Conservation (phyloP, 2,329 filamentous ascomycete species). For the Seiridium cupressi region DNA sequence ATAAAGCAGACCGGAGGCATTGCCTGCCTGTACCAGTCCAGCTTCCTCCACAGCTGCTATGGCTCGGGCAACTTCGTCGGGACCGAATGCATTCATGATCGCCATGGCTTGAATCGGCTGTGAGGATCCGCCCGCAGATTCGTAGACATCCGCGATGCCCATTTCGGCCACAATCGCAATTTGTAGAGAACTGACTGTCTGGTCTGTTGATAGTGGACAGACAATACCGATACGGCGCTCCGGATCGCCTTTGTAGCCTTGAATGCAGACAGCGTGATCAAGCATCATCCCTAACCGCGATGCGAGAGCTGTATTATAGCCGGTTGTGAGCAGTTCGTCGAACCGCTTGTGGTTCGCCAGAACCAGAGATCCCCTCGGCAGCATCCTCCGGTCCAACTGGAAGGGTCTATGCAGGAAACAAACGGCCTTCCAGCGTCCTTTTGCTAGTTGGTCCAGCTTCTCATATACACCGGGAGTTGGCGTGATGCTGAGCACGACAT, state of each 20-base stretch:
- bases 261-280: constrained; percentile 4
- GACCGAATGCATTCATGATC: constrained; percentile 18
- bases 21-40: not conserved
- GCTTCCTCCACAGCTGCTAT: not conserved
- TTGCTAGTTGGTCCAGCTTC: constrained; percentile 5
- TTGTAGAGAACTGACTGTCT: not conserved
- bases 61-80: constrained; percentile 14
- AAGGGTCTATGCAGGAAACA: constrained; percentile 16
- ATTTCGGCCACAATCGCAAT: constrained; percentile 6
- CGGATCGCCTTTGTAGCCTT: constrained; percentile 15
- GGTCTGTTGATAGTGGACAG: not conserved
- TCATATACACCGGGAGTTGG: constrained; percentile 15
- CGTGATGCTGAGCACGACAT: constrained; percentile 14
- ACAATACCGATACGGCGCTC: constrained; percentile 15
- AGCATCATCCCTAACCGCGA: constrained; percentile 7
- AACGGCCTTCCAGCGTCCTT: not conserved
- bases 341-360: constrained; percentile 16
- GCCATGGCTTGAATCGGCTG: constrained; percentile 8
- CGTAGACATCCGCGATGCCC: constrained; percentile 5
- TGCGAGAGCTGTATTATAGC: constrained; percentile 13
- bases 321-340: constrained; percentile 16
- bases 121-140: not conserved
- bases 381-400: constrained; percentile 10
- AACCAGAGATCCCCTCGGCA: constrained; percentile 12
- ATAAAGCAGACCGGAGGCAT: constrained; percentile 9